Percentiles rank a stretch among this genome's conserved stretches.
Conservation (phyloP, 2,329 filamentous ascomycete species). For the Aquanectria penicillioides region DNA sequence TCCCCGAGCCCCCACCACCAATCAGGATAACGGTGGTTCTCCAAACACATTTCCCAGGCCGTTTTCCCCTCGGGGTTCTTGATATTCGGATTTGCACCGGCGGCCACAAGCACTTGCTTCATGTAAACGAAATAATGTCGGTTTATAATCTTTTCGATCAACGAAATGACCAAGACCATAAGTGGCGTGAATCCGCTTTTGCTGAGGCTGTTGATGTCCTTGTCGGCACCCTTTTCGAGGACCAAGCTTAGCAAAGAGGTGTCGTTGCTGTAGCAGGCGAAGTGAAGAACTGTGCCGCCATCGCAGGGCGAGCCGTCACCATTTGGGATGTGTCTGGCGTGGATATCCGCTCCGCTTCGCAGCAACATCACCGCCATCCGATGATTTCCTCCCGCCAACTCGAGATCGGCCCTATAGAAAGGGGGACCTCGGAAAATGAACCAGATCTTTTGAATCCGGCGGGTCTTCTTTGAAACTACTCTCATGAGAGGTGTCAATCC, state of each 20-base stretch:
- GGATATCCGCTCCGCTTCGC: neutral
- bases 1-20: no score
- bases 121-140: neutral
- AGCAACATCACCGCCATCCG: slow-evolving; percentile 1
- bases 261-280: slow-evolving; percentile 7
- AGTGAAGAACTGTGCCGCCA: slow-evolving; percentile 6
- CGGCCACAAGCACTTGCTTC: neutral
- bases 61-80: neutral
- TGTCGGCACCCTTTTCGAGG: neutral
- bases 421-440: no score
- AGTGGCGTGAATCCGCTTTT: slow-evolving; percentile 2
- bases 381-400: neutral
- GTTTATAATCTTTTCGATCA: neutral
- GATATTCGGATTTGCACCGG: neutral
- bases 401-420: no score
- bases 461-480: neutral
- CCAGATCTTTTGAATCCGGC: no score
- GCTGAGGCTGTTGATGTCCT: slow-evolving; percentile 1
- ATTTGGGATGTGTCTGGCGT: neutral
- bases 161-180: neutral
- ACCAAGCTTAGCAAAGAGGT: neutral
- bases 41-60: neutral
- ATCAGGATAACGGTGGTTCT: neutral
- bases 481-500: slow-evolving; percentile 10
- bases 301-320: neutral